phyloP scores from a whole-genome alignment of 2,329 filamentous ascomycete species.

The Elsinoe batatas region DNA sequence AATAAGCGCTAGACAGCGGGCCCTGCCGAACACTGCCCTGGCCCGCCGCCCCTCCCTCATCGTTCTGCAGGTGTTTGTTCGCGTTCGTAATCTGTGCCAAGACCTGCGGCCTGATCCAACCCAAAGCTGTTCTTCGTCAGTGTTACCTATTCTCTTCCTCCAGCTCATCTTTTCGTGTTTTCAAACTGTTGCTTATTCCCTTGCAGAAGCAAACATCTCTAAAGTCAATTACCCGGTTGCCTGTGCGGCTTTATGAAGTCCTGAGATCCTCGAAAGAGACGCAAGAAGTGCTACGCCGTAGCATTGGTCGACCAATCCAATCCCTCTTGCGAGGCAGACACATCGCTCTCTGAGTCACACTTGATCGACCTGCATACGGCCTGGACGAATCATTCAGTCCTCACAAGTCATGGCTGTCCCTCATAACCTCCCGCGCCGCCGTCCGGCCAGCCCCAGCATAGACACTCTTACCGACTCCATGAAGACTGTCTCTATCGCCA shows the following conservation, averaged over 20 bases:
- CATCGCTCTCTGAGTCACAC: constrained; percentile 3
- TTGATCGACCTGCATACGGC: background rate
- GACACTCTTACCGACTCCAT: constrained; percentile 29
- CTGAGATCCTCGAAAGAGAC: background rate
- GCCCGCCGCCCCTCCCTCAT: too few relatives aligned
- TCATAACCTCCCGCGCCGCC: constrained; percentile 35
- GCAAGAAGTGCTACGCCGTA: background rate
- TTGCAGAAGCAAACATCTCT: background rate
- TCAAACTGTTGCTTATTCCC: too few relatives aligned
- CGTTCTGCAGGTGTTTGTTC: too few relatives aligned
- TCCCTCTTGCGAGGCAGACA: background rate
- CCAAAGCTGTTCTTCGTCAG: too few relatives aligned
- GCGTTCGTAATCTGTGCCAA: too few relatives aligned
- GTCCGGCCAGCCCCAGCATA: constrained; percentile 27
- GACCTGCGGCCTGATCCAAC: too few relatives aligned
- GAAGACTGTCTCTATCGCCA: constrained; percentile 37
- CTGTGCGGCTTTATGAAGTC: background rate
- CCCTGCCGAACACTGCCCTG: background rate
- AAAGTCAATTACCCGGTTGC: background rate
- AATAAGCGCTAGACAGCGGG: background rate
- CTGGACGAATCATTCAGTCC: constrained; percentile 15
- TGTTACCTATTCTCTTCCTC: too few relatives aligned
- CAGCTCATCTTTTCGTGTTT: background rate
- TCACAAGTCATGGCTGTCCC: constrained; percentile 44
- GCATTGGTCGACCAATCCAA: background rate